These are phyloP conservation scores for Lasiodiplodia citricola DNA, from an alignment of 2,329 filamentous ascomycete species.

Conservation along the genomic window DNA sequence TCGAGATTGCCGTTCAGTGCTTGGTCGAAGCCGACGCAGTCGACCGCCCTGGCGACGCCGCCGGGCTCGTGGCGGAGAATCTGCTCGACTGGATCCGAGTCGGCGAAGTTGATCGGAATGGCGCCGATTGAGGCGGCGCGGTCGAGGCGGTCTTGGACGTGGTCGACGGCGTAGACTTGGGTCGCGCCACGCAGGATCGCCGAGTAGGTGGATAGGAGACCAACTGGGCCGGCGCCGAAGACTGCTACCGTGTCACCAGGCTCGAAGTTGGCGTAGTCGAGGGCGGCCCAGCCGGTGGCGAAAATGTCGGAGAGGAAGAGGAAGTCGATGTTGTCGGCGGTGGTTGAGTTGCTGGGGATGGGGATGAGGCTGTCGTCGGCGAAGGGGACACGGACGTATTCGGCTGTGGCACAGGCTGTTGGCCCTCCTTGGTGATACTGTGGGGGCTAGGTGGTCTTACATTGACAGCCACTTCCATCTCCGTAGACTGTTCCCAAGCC, in stretches of 20 bases:
- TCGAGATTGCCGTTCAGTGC: neutral
- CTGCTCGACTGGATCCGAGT: constrained; percentile 36
- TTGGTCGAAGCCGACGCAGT: constrained; percentile 5
- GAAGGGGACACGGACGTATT: constrained; percentile 31
- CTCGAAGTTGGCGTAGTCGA: constrained; percentile 34
- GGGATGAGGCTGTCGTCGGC: constrained; percentile 29
- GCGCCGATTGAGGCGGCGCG: constrained; percentile 39
- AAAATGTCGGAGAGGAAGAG: constrained; percentile 38
- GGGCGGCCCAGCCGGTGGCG: constrained; percentile 34
- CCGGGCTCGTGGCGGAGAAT: constrained; percentile 34
- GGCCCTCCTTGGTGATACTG: neutral
- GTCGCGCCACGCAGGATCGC: constrained; percentile 41
- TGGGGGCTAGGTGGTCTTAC: constrained; percentile 12
- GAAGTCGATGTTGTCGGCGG: constrained; percentile 32
- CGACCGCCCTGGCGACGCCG: constrained; percentile 24
- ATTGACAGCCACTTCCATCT: constrained; percentile 26
- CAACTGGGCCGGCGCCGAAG: constrained; percentile 46
- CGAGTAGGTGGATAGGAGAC: constrained; percentile 41
- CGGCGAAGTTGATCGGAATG: constrained; percentile 42
- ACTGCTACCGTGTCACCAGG: constrained; percentile 38
- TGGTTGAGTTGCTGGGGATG: constrained; percentile 21
- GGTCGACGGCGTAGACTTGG: constrained; percentile 42
- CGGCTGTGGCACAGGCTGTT: constrained; percentile 26
- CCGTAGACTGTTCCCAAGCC: constrained; percentile 28
- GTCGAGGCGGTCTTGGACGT: constrained; percentile 34